A percentile compares a stretch with the other conserved stretches of the same genome.
phyloP scores from a whole-genome alignment of 2,329 filamentous ascomycete genomes.

The Pseudovirgaria hyperparasitica region DNA sequence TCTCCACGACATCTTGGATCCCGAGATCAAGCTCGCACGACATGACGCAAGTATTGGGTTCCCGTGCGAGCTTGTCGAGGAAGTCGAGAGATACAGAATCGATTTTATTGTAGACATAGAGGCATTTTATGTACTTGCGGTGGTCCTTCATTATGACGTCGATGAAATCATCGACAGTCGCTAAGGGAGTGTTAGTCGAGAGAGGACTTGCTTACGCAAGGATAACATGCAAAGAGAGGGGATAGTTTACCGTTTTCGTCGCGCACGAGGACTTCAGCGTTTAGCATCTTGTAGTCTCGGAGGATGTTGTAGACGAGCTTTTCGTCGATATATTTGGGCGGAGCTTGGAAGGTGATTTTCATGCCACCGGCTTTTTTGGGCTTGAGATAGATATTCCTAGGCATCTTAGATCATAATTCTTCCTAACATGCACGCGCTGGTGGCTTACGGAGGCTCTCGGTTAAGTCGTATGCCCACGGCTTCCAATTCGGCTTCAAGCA shows the following conservation, averaged over 20 bases:
- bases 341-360: constrained; percentile 91
- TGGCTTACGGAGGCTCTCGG: constrained; percentile 66
- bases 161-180: constrained; percentile 95
- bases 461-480: constrained; percentile 92
- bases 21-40: constrained; percentile 91
- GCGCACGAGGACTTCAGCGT: constrained; percentile 88
- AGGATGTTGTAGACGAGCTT: constrained; percentile 98
- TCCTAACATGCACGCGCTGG: not conserved
- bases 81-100: constrained; percentile 89
- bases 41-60: constrained; percentile 94
- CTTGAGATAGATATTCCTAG: constrained; percentile 92
- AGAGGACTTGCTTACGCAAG: constrained; percentile 1
- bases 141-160: constrained; percentile 99
- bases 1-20: constrained; percentile 82
- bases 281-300: constrained; percentile 96
- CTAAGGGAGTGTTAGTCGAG: constrained; percentile 24
- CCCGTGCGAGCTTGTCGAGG: constrained; percentile 79
- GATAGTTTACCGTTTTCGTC: constrained; percentile 59
- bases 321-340: constrained; percentile 86
- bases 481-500: constrained; percentile 86
- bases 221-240: constrained; percentile 3
- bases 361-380: constrained; percentile 91
- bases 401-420: constrained; percentile 1
- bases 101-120: constrained; percentile 99
- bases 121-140: constrained; percentile 83